A percentile compares a stretch with the other conserved stretches of the same genome.
Conservation (phyloP, 1,284 basidiomycete genomes). For the Acaromyces ingoldii region DNA sequence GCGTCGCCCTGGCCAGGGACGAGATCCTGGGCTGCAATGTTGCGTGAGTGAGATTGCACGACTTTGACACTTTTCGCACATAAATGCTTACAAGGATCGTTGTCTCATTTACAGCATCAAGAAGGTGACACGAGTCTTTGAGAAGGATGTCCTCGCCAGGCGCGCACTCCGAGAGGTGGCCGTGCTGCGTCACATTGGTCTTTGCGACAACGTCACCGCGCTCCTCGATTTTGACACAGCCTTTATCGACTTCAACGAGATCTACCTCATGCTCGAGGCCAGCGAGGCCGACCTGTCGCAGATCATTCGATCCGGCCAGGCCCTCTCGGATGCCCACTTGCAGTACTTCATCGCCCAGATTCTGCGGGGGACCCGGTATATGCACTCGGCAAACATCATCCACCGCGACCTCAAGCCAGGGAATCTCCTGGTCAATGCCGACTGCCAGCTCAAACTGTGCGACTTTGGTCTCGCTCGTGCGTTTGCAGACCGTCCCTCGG, state of each 20-base stretch:
- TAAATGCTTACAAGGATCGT: neutral
- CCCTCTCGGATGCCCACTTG: slow-evolving; percentile 44
- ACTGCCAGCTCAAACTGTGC: slow-evolving; percentile 46
- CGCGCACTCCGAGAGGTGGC: slow-evolving; percentile 47
- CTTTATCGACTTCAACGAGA: slow-evolving; percentile 50
- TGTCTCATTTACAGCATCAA: slow-evolving; percentile 27
- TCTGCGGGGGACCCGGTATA: slow-evolving; percentile 43
- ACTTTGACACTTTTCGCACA: neutral
- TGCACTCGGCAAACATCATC: slow-evolving; percentile 47
- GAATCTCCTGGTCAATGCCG: slow-evolving; percentile 49
- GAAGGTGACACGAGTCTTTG: slow-evolving; percentile 48
- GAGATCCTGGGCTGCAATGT: slow-evolving; percentile 41
- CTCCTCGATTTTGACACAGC: slow-evolving; percentile 49
- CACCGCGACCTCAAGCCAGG: slow-evolving; percentile 50
- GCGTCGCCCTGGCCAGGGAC: slow-evolving; percentile 45
- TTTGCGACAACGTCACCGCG: slow-evolving; percentile 43
- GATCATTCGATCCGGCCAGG: slow-evolving; percentile 46
- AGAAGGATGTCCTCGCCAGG: slow-evolving; percentile 44
- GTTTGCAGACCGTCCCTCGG: slow-evolving; percentile 10
- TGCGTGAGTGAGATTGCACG: slow-evolving; percentile 19
- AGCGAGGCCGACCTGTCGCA: slow-evolving; percentile 49
- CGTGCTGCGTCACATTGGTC: slow-evolving; percentile 33
- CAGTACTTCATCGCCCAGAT: slow-evolving; percentile 50
- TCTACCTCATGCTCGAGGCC: slow-evolving; percentile 45
- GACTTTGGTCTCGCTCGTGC: slow-evolving; percentile 49